Conservation (phyloP, 2,329 filamentous ascomycete species). For the Cladosporium sp. region DNA sequence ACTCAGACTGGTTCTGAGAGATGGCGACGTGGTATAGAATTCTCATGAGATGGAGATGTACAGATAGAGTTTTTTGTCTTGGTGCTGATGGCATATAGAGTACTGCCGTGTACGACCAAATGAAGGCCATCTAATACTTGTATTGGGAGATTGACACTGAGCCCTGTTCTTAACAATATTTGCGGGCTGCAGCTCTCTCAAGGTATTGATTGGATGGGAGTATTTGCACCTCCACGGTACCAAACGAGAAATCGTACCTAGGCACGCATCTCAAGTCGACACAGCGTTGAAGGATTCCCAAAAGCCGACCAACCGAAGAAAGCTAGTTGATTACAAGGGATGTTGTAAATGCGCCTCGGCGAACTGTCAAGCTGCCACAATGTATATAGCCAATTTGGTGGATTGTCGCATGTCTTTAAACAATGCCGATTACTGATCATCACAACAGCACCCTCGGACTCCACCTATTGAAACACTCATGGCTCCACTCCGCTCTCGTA, state of each 20-base stretch:
- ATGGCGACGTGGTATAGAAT: too few relatives aligned
- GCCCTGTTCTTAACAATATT: too few relatives aligned
- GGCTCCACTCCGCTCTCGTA: not conserved
- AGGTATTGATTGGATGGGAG: too few relatives aligned
- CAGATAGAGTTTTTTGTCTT: not conserved
- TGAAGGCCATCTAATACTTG: not conserved
- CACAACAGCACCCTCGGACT: not conserved
- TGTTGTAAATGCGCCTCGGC: not conserved
- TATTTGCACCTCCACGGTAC: too few relatives aligned
- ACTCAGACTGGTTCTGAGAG: constrained; percentile 17
- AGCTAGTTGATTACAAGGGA: too few relatives aligned
- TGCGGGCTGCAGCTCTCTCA: too few relatives aligned
- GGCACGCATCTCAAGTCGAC: too few relatives aligned
- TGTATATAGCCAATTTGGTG: too few relatives aligned
- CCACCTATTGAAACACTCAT: not conserved
- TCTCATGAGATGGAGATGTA: not conserved
- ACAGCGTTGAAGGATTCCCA: too few relatives aligned
- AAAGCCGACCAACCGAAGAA: too few relatives aligned
- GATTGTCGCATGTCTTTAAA: not conserved
- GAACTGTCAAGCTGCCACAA: not conserved
- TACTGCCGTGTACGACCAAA: not conserved
- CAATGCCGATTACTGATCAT: not conserved
- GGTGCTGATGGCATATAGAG: not conserved
- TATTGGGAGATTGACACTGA: not conserved
- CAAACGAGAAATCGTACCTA: too few relatives aligned